A percentile compares a stretch with the other conserved stretches of the same genome.
These are phyloP conservation scores for Stenogyne calaminthoides DNA, from an alignment of 305 asterid genomes.

Conservation along the genomic window DNA sequence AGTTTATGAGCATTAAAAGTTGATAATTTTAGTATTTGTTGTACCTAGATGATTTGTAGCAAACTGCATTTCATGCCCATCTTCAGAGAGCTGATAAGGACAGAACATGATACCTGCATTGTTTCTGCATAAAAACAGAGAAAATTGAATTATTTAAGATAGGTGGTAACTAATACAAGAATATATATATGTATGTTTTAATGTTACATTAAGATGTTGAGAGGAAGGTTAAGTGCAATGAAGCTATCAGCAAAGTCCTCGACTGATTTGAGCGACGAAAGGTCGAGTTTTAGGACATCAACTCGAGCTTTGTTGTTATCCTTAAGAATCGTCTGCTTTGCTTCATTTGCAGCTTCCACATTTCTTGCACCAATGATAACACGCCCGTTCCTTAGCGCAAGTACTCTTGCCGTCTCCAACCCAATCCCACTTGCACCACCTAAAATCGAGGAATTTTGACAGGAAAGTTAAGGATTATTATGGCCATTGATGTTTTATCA, in stretches of 20 bases:
- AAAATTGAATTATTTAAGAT: background rate
- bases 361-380: slow-evolving; percentile 85
- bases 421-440: slow-evolving; percentile 96
- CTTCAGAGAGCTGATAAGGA: slow-evolving; percentile 57
- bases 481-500: background rate
- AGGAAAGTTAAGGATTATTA: background rate
- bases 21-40: background rate
- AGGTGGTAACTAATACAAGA: background rate
- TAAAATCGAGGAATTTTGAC: slow-evolving; percentile 16
- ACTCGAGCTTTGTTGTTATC: slow-evolving; percentile 53
- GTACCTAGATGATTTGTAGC: slow-evolving; percentile 61
- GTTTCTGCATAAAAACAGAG: slow-evolving; percentile 34
- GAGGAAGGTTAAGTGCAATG: slow-evolving; percentile 71
- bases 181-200: background rate
- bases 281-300: slow-evolving; percentile 74
- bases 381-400: slow-evolving; percentile 66
- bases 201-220: slow-evolving; percentile 78
- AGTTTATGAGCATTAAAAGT: background rate
- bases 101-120: slow-evolving; percentile 59
- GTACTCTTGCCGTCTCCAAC: slow-evolving; percentile 74
- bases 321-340: slow-evolving; percentile 53
- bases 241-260: slow-evolving; percentile 63
- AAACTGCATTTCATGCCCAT: slow-evolving; percentile 56
- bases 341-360: slow-evolving; percentile 69
- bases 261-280: slow-evolving; percentile 64